These are phyloP conservation scores for Oidiodendron maius DNA, from an alignment of 495 filamentous ascomycete genomes.

Conservation along the genomic window DNA sequence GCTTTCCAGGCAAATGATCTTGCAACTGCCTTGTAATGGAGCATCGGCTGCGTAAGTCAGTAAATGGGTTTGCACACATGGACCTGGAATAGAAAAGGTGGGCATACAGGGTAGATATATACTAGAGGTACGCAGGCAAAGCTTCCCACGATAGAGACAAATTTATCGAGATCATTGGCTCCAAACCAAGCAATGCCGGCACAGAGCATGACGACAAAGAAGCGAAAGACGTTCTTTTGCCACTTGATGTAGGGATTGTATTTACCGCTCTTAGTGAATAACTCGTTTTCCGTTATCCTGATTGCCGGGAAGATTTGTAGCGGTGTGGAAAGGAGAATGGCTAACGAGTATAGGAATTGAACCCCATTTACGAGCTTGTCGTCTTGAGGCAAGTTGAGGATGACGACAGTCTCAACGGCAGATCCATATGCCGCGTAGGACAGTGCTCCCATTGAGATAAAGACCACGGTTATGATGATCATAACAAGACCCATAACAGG, in stretches of 20 bases:
- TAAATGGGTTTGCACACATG: background rate
- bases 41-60: slow-evolving; percentile 57
- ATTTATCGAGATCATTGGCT: slow-evolving; percentile 91
- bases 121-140: slow-evolving; percentile 97
- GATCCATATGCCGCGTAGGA: slow-evolving; percentile 96
- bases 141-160: slow-evolving; percentile 90
- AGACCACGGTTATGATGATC: slow-evolving; percentile 88
- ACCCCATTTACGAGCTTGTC: slow-evolving; percentile 92
- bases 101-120: slow-evolving; percentile 87
- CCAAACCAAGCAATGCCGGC: slow-evolving; percentile 86
- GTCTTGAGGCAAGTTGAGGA: slow-evolving; percentile 94
- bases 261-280: slow-evolving; percentile 77
- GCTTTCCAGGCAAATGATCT: slow-evolving; percentile 53
- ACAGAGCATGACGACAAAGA: slow-evolving; percentile 81
- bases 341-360: slow-evolving; percentile 90
- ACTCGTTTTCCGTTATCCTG: slow-evolving; percentile 60
- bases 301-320: slow-evolving; percentile 97
- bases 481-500: slow-evolving; percentile 81
- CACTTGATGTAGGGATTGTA: slow-evolving; percentile 96
- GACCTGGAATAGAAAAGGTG: background rate
- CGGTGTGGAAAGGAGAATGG: slow-evolving; percentile 89
- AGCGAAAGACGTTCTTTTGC: slow-evolving; percentile 96
- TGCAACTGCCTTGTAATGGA: slow-evolving; percentile 79
- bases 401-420: slow-evolving; percentile 88
- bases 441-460: slow-evolving; percentile 83